Conservation (phyloP, 352 stramenopile species). For the Phytophthora aleatoria region DNA sequence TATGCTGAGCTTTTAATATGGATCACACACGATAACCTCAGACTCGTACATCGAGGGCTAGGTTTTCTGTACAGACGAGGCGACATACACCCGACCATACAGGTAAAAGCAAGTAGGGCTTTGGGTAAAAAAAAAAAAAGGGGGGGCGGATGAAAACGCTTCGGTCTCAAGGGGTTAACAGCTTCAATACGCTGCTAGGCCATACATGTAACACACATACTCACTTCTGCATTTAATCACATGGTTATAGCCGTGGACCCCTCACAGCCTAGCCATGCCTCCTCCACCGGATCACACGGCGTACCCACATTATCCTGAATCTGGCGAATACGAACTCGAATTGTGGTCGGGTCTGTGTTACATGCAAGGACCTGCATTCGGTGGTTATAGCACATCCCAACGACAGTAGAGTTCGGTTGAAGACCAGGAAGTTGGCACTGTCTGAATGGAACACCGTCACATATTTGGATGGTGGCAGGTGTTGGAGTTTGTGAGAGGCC, state of each 20-base stretch:
- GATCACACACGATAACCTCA: too few relatives aligned
- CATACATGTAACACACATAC: too few relatives aligned
- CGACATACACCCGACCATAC: too few relatives aligned
- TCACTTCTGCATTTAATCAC: too few relatives aligned
- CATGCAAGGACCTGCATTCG: slow-evolving; percentile 42
- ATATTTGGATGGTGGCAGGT: slow-evolving; percentile 29
- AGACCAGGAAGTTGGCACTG: slow-evolving; percentile 28
- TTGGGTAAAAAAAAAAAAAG: too few relatives aligned
- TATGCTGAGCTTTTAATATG: too few relatives aligned
- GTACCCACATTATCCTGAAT: slow-evolving; percentile 24
- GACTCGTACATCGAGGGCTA: too few relatives aligned
- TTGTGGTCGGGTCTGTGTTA: slow-evolving; percentile 32
- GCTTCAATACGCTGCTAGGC: too few relatives aligned
- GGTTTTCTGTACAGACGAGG: too few relatives aligned
- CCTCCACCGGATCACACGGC: slow-evolving; percentile 24
- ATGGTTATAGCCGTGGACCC: not conserved
- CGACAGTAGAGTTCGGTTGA: not conserved
- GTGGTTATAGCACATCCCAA: slow-evolving; percentile 45
- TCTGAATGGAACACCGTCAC: slow-evolving; percentile 30
- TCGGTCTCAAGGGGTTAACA: too few relatives aligned
- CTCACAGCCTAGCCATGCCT: slow-evolving; percentile 35
- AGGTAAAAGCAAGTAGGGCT: too few relatives aligned
- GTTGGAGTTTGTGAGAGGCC: slow-evolving; percentile 27
- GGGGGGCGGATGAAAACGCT: too few relatives aligned
- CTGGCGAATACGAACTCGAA: slow-evolving; percentile 30